Conservation (phyloP, 2,329 filamentous ascomycete genomes). For the Ceratocystis ficicola region DNA sequence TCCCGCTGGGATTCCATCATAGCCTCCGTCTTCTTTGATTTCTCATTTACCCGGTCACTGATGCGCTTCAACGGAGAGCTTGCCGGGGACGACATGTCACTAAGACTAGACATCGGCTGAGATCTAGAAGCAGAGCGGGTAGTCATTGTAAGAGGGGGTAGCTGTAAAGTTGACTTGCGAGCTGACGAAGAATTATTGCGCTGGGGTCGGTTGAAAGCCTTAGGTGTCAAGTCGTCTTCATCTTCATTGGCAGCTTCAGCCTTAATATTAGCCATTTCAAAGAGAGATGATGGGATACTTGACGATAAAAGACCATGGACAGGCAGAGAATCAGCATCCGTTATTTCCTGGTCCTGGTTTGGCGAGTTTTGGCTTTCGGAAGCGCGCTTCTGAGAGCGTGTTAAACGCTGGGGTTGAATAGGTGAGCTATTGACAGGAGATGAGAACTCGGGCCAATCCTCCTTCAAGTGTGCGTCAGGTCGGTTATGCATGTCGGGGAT, state of each 20-base stretch:
- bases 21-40: not conserved
- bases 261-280: constrained; percentile 11
- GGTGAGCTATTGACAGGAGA: constrained; percentile 39
- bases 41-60: not conserved
- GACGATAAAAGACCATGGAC: not conserved
- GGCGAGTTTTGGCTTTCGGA: not conserved
- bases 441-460: constrained; percentile 46
- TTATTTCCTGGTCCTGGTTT: constrained; percentile 12
- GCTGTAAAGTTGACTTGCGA: constrained; percentile 11
- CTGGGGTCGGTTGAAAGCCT: not conserved
- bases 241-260: not conserved
- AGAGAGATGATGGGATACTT: constrained; percentile 8
- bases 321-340: constrained; percentile 4
- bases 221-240: not conserved
- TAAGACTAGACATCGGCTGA: constrained; percentile 1
- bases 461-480: constrained; percentile 26
- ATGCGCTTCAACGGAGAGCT: constrained; percentile 14
- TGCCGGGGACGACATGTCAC: constrained; percentile 7
- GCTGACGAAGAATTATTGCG: not conserved
- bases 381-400: constrained; percentile 15
- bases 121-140: constrained; percentile 16
- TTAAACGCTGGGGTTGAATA: constrained; percentile 22
- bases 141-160: constrained; percentile 20
- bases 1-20: not conserved
- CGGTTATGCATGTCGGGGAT: constrained; percentile 40